Base-by-base conservation (phyloP, 2,329 filamentous ascomycete genomes). In the Lachnellula willkommii region DNA sequence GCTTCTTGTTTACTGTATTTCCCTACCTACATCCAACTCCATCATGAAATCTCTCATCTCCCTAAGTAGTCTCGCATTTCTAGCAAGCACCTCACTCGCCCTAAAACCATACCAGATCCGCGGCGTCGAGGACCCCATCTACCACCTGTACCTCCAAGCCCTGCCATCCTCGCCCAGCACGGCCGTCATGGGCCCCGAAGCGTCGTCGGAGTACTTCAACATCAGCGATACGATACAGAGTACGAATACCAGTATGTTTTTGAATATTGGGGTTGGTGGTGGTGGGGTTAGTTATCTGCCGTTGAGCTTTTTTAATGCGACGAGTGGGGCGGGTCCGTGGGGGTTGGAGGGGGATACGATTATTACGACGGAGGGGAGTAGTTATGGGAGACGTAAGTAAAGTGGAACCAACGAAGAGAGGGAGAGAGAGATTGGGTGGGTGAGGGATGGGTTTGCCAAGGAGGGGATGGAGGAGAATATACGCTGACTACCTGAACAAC, bases 151-250 rank as follows among this genome's bases (percentile, higher is more conserved):
- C 60, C 70, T 81, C 3, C 79, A 81, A 65, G 69, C 73, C 3
- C 52, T 62, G 4, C 59, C 62, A 5, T 37, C 47, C 6, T 52
- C 57, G 35, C 73, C 68, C 5, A 72, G 74, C 2, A 70, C 73
- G 8, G 74, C 77, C 1, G 76, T 80, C 0, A 75, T 81, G 58
- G 79, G 78, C 15, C 77, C 79, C n/a, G 78, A 79, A 64, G 65
- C 70, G 37, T 72, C 69, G 35, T 73, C 72, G 59, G 76, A 79
- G 61, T 75, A 73, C 57, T 81, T 79, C 66, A 73, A 73, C 58
- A 79, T 81, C 62, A 74, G 66, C 24, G 69, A 70, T 12, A 75
- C 75, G 22, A 80, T 81, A 61, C 74, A 76, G 70, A 76, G 73
- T 63, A 72, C 72, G 58, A 79, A 78, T 60, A 76, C 76, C 35